Conservation (phyloP, 495 filamentous ascomycete species). For the Evernia prunastri region DNA sequence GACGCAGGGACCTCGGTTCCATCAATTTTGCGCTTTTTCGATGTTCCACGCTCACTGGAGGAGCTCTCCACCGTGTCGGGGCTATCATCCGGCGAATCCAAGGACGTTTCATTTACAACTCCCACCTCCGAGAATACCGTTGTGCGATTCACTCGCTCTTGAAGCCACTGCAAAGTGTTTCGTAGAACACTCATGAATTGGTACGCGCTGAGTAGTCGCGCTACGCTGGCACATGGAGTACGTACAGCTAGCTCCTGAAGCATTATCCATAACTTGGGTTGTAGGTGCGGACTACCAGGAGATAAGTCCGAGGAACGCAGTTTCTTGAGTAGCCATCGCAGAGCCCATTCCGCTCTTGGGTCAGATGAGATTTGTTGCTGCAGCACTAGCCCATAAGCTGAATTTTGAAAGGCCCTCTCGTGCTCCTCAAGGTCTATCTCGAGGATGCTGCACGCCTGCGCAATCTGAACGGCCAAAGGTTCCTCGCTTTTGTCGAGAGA, state of each 20-base stretch:
- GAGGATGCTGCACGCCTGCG: conserved; percentile 44
- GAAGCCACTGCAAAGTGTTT: conserved; percentile 35
- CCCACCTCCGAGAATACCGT: background rate
- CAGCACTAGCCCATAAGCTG: background rate
- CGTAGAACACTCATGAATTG: conserved; percentile 44
- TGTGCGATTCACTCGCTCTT: conserved; percentile 2
- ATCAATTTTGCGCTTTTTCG: conserved; percentile 39
- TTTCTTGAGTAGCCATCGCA: conserved; percentile 62
- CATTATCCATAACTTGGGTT: conserved; percentile 44
- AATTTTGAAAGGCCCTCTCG: background rate
- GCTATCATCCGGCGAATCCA: background rate
- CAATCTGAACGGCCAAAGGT: conserved; percentile 37
- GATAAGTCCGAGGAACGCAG: conserved; percentile 35
- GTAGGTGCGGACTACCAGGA: conserved; percentile 33
- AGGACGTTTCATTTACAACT: background rate
- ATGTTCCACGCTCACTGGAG: conserved; percentile 8
- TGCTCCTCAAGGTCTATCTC: conserved; percentile 33
- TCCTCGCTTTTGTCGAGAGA: conserved; percentile 46
- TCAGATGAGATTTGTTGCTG: conserved; percentile 22
- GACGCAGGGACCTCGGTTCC: conserved; percentile 28
- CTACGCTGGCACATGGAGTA: conserved; percentile 42
- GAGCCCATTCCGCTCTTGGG: conserved; percentile 58
- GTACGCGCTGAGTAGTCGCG: conserved; percentile 44
- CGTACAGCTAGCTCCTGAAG: conserved; percentile 41
- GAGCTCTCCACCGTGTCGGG: conserved; percentile 23